Conservation (phyloP, 805 yeast species). For the Sugiyamaella lignohabitans region DNA sequence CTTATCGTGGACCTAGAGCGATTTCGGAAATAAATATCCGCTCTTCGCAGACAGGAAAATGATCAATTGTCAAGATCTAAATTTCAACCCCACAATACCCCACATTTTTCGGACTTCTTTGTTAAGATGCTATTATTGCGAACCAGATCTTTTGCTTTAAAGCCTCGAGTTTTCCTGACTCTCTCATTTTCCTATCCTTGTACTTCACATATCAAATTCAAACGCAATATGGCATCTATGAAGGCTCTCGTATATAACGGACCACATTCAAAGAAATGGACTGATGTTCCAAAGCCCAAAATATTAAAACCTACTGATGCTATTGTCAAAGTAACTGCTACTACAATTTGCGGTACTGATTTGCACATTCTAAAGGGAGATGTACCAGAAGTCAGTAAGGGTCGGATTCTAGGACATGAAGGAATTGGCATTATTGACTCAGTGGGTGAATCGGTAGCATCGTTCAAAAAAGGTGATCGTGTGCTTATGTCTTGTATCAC, state of each 20-base stretch:
- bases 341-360: constrained; percentile 86
- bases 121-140: too few relatives aligned
- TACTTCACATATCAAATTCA: too few relatives aligned
- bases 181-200: too few relatives aligned
- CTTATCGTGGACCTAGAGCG: too few relatives aligned
- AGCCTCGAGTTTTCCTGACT: too few relatives aligned
- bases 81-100: too few relatives aligned
- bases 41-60: too few relatives aligned
- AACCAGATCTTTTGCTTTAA: too few relatives aligned
- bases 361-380: constrained; percentile 69
- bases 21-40: too few relatives aligned
- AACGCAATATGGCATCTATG: constrained; percentile 33
- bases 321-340: constrained; percentile 63
- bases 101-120: too few relatives aligned
- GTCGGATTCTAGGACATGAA: constrained; percentile 92
- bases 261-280: constrained; percentile 37
- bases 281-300: constrained; percentile 55
- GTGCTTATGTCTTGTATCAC: constrained; percentile 77
- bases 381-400: constrained; percentile 65
- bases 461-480: constrained; percentile 76
- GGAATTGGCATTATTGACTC: constrained; percentile 95
- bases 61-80: too few relatives aligned
- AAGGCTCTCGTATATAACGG: constrained; percentile 45
- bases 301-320: constrained; percentile 60
- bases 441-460: constrained; percentile 84